phyloP scores from a whole-genome alignment of 73 alveolate species.

The Tetrahymena elliotti region DNA sequence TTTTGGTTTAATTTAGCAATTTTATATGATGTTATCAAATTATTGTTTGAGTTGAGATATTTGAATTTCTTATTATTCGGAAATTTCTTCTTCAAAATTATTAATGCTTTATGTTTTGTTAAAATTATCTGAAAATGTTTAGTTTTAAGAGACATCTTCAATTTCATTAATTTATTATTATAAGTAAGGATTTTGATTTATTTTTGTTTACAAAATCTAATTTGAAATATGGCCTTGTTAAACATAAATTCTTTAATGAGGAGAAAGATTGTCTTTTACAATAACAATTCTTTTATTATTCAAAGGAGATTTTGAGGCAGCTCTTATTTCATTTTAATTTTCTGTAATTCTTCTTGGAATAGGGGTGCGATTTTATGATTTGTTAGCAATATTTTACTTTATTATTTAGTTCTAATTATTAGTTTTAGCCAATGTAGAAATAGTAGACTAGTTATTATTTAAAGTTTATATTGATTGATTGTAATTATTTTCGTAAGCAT shows the following conservation, averaged over 20 bases:
- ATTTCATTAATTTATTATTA: background rate
- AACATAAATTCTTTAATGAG: background rate
- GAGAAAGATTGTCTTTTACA: background rate
- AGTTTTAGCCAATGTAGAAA: background rate
- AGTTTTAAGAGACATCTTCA: background rate
- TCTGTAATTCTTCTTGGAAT: background rate
- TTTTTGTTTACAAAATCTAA: background rate
- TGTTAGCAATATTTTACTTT: background rate
- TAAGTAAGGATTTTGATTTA: background rate
- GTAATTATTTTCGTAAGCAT: background rate
- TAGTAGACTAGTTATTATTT: background rate
- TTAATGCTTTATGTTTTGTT: background rate
- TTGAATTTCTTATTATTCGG: background rate
- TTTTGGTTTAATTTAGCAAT: background rate
- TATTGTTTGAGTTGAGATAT: background rate
- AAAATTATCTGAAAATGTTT: background rate
- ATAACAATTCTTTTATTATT: background rate
- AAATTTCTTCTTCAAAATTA: background rate
- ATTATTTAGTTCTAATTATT: background rate
- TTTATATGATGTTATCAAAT: background rate
- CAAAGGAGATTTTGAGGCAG: background rate
- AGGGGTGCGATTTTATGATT: background rate
- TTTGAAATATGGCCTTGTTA: background rate
- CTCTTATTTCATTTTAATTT: background rate
- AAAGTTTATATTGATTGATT: background rate